These are phyloP conservation scores for Sutorius eximius DNA, from an alignment of 1,284 basidiomycete species.

Conservation along the genomic window DNA sequence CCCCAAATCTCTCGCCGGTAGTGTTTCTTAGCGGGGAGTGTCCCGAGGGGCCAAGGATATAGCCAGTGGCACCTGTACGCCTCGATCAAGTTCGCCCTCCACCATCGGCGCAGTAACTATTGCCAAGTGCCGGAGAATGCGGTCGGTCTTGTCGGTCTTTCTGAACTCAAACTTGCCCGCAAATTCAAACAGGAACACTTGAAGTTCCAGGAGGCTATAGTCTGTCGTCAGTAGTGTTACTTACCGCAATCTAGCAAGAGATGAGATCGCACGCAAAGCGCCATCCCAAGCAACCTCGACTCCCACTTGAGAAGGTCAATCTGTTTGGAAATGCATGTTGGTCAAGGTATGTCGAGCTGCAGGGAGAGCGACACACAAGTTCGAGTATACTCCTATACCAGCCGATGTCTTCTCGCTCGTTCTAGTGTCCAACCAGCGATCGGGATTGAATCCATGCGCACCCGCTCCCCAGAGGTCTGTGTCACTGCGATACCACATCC, in stretches of 20 bases:
- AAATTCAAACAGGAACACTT: constrained; percentile 50
- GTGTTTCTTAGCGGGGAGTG: constrained; percentile 11
- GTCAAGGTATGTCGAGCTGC: no score
- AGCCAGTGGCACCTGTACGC: constrained; percentile 49
- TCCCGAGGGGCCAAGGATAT: constrained; percentile 40
- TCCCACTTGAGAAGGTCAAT: constrained; percentile 44
- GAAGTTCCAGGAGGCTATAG: constrained; percentile 45
- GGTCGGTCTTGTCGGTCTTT: constrained; percentile 38
- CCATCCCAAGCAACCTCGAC: constrained; percentile 49
- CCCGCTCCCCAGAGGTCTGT: constrained; percentile 51
- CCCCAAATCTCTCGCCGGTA: not conserved
- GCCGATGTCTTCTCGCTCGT: constrained; percentile 35
- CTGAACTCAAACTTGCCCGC: constrained; percentile 50
- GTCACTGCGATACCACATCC: constrained; percentile 28
- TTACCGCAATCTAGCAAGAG: not conserved
- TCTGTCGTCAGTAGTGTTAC: not conserved
- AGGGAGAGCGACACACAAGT: constrained; percentile 40
- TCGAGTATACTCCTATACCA: constrained; percentile 48
- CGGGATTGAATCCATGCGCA: constrained; percentile 49
- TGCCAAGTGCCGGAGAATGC: constrained; percentile 41
- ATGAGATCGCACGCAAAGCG: constrained; percentile 38
- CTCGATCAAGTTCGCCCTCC: constrained; percentile 46
- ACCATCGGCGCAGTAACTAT: constrained; percentile 47
- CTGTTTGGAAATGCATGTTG: constrained; percentile 20
- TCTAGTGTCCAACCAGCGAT: constrained; percentile 45